Conservation (phyloP, 257 asterid species). For the Solanum stenotomum region DNA sequence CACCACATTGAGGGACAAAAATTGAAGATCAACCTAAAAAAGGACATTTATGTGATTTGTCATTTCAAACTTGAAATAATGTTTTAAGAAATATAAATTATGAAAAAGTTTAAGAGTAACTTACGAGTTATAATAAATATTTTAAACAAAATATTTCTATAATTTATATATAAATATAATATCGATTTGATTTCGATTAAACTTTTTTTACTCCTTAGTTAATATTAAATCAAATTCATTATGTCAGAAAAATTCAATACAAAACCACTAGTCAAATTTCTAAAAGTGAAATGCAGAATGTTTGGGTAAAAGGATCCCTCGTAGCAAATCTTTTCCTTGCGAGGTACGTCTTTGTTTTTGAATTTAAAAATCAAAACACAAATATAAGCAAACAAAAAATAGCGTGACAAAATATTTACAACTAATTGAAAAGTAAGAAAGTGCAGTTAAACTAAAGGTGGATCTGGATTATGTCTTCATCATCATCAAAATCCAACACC, state of each 20-base stretch:
- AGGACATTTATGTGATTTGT: neutral
- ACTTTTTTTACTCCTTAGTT: neutral
- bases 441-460: neutral
- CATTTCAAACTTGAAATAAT: neutral
- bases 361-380: neutral
- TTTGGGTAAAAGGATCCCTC: neutral
- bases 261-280: neutral
- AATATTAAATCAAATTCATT: too few relatives aligned
- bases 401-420: too few relatives aligned
- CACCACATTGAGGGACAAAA: neutral
- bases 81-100: neutral
- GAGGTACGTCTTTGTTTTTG: neutral
- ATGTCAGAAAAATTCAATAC: too few relatives aligned
- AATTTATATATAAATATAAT: too few relatives aligned
- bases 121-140: too few relatives aligned
- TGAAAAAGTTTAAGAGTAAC: too few relatives aligned
- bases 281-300: neutral
- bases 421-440: neutral
- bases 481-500: neutral
- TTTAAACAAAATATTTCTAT: too few relatives aligned
- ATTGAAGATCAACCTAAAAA: neutral
- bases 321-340: neutral
- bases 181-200: too few relatives aligned
- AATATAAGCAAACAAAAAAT: neutral
- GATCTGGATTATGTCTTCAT: neutral